Base-by-base conservation (phyloP, 495 filamentous ascomycete species). In the Neurospora cerealis region DNA sequence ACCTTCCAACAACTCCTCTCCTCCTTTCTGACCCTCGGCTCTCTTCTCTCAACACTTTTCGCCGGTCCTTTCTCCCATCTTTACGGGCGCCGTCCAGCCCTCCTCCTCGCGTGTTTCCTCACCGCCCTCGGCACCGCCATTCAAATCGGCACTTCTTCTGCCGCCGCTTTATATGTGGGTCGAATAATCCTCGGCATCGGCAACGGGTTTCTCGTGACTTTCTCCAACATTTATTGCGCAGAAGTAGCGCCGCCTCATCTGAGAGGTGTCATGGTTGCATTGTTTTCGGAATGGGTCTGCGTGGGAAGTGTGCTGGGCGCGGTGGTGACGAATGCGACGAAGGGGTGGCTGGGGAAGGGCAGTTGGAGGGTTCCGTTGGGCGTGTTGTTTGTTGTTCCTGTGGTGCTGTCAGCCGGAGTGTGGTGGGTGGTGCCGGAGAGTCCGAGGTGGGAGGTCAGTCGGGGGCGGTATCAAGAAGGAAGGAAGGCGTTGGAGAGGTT, bases 381-480 rank as follows among this genome's bases (percentile, higher is more conserved):
- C 2, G 78, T 88, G 3, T 79, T 89, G 66, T 87, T 86, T 73
- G 80, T 89, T 36, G 82, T 89, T 21, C 88, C 88, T 0, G 81
- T 80, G 10, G 71, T 90, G 69, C 73, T 89, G 60, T 77, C 81
- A 28, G 77, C 84, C 28, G 87, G 86, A 7, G 77, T 90, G 13
- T 80, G 89, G 71, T 80, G 89, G 71, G 88, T 89, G 75, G 84
- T 90, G 36, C 88, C 89, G 0, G 89, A 90, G 77, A 87, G 85
- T 24, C 89, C 89, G 3, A 84, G 89, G 19, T 91, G 88, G 85
- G 80, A 90, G 36, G 78, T 89, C 21, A 83, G 84, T 70, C 80
- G 84, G 60, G 85, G 85, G 0, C 79, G 80, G 46, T 46, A 79
- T 15, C 84, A 83, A 10, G 79, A 86, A 70, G 89, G 85, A 19